Base-by-base conservation (phyloP, 495 filamentous ascomycete genomes). In the Neurospora sp. region DNA sequence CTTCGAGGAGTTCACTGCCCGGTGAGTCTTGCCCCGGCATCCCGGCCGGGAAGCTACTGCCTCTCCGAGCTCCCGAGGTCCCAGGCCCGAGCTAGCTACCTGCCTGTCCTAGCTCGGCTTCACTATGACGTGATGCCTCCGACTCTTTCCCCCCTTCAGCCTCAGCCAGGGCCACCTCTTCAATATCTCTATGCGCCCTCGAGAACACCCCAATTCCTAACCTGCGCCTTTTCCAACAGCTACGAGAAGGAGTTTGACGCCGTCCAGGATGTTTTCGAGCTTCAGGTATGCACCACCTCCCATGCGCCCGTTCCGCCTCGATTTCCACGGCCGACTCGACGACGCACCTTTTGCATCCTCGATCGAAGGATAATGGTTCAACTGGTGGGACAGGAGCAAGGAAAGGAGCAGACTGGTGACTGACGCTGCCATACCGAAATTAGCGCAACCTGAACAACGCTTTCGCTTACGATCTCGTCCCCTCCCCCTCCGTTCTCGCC, bases 371-470 rank as follows among this genome's bases (percentile, higher is more conserved):
- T 40, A 72, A 22, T n/a, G 45, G 3, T 65, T 65, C 53, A 3
- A 35, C 27, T 37, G 14, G 53, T 65, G 27, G 53, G 27, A 16
- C 7, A 16, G 27, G 53, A 7, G 12, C 22, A 31, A 61, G 22
- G 27, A 16, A 61, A 31, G 53, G 27, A 61, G 37, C 53, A 74
- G 8, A 53, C 37, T 8, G 8, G 10, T 14, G 35, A 72, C 77
- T 71, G 76, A 74, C 70, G 70, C 31, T 71, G 74, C 27, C 27
- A 35, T 65, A 17, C 53, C 53, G 53, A 65, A 65, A 65, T 65
- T 78, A 99, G 94, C 94, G 96, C 81, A 99, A 99, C 85, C 88
- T 99, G 76, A 99, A 99, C 91, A 99, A 99, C 86, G 94, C 92
- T 82, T 99, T 99, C 85, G 96, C 96, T 82, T 99, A 99, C 90